Evolutionary conservation across 31 red algal species (phyloP), one percentile per base, ranked within the genome.

Genomic region (Endocladia muricata): DNA sequence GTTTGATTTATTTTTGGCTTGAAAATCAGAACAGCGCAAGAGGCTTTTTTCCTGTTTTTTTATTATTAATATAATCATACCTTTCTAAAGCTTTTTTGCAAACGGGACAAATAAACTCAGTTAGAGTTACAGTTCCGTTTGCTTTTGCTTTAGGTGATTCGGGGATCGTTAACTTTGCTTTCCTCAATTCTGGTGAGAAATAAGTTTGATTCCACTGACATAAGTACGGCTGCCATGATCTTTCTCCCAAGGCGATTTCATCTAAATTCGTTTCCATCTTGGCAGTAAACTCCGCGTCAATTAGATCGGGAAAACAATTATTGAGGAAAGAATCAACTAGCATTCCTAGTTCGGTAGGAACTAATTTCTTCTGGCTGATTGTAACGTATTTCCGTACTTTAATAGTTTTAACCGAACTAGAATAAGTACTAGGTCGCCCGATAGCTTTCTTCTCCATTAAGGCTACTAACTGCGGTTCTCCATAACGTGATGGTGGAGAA

Each of bases 381-480:
- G 35, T 73, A 60, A 93, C 63, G 49, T 97, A 97, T 6, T 75
- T 76, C 28, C 95, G 54, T 41, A 63, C 64, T 1, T 91, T 74
- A 17, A 98, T 77, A 42, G 81, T 93, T 77, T 98, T 91, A 40
- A 98, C 82, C 42, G 91, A 91, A 56, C 78, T 63, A 21, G 90
- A 78, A 73, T 98, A 98, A 6, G 93, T 96, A 25, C 76, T 80
- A 34, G 95, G 95, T 32, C 95, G 86, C 7, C 95, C 95, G 21
- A 98, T 83, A 44, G 91, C 95, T 55, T 73, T 49, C 48, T 84
- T 55, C 52, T 98, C 95, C 61, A 98, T 41, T 51, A 82, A 80
- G 73, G 91, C 94, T 7, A 98, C 88, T 33, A 98, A 70, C 9
- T 80, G 67, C 22, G 95, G 91, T 40, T 98, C 95, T 21, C 77